Evolutionary conservation across 1,284 basidiomycete genomes (phyloP), one percentile per base, ranked within the genome.

Genomic region (Amylostereum areolatum): DNA sequence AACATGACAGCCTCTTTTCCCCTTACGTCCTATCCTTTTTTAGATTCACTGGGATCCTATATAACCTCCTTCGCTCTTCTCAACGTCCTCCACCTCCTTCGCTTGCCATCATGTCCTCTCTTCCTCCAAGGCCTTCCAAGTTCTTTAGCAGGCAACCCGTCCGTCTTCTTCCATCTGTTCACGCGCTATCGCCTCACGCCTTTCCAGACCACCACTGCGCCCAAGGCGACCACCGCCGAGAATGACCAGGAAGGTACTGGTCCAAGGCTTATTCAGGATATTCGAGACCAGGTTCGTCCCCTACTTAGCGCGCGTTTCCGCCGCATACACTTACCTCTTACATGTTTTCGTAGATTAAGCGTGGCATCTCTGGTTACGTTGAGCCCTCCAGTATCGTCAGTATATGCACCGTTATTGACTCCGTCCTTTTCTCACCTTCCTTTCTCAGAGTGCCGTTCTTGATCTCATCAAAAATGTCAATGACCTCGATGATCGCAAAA

Each of bases 401-500:
- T 35, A 35, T 35, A n/a, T n/a, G 18, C 18, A 18, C 34, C 9
- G 34, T 29, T 43, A 43, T 29, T 27, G 27, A n/a, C 41, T 7
- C 27, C n/a, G 41, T 18, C 18, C 18, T 18, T 18, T 18, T 18
- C 41, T 43, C 25, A 43, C 3, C n/a, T 10, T 25, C 25, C 25
- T 18, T 12, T 24, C 39, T 9, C 45, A 85, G 82, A 61, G 75
- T 8, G 69, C 78, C 4, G 62, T 75, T 3, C 60, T 85, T 9
- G 85, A 89, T 59, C 65, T 71, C 2, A 57, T 88, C 33, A 67
- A 68, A 39, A 73, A 89, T 58, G 66, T 70, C 11, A 79, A 80
- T 46, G 69, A 75, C 11, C 68, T 89, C 29, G 85, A 90, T 64
- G 87, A 90, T 56, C 74, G 87, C 39, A 80, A 81, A 63, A 70